Conservation (phyloP, 1,284 basidiomycete species). For the Sporisorium iseilematis-ciliati region DNA sequence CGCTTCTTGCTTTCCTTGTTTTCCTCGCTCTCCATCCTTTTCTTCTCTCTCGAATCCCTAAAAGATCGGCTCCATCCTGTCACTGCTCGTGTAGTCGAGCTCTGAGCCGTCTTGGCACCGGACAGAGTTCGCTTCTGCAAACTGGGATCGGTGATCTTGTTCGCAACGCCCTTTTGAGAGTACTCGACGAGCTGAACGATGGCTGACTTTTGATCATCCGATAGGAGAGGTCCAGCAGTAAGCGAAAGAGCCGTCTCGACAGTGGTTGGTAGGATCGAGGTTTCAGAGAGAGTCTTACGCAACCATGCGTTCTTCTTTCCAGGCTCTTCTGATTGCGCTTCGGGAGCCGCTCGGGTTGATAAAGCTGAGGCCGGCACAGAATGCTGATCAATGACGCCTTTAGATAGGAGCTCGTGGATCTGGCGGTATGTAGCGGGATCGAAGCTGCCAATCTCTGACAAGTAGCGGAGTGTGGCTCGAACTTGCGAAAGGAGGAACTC, state of each 20-base stretch:
- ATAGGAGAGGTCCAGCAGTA: slow-evolving; percentile 41
- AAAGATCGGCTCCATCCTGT: slow-evolving; percentile 6
- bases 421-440: slow-evolving; percentile 17
- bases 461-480: slow-evolving; percentile 23
- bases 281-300: slow-evolving; percentile 38
- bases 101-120: slow-evolving; percentile 17
- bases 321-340: slow-evolving; percentile 17
- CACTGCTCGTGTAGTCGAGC: slow-evolving; percentile 8
- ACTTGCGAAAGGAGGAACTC: slow-evolving; percentile 34
- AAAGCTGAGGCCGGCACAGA: too few species aligned
- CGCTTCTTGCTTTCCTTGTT: slow-evolving; percentile 18
- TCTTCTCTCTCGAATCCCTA: slow-evolving; percentile 13
- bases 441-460: slow-evolving; percentile 28
- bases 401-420: slow-evolving; percentile 20
- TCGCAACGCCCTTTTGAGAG: slow-evolving; percentile 43
- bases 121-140: slow-evolving; percentile 22
- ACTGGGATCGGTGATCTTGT: slow-evolving; percentile 48
- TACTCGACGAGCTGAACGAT: slow-evolving; percentile 43
- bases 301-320: slow-evolving; percentile 44
- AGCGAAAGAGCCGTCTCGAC: slow-evolving; percentile 49
- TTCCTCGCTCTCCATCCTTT: slow-evolving; percentile 5
- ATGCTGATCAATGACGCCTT: neutral
- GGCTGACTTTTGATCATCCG: slow-evolving; percentile 31
- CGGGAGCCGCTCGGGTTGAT: neutral
- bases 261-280: slow-evolving; percentile 42